These are phyloP conservation scores for Ceratobasidium sp. DNA, from an alignment of 1,284 basidiomycete species.

Conservation along the genomic window DNA sequence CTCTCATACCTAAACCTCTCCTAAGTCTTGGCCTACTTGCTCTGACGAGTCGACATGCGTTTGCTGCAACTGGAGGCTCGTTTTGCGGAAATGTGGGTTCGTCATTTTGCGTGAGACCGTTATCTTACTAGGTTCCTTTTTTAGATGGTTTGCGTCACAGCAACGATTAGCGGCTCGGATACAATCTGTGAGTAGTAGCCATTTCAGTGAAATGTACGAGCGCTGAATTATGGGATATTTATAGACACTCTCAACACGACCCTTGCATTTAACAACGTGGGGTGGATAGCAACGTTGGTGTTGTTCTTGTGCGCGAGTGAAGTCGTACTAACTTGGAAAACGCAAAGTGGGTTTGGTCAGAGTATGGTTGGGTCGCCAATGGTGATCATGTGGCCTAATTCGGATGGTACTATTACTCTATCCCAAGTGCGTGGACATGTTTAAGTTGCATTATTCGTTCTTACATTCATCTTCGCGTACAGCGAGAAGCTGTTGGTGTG, in stretches of 20 bases:
- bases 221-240: not conserved
- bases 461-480: not conserved
- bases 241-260: conserved; percentile 45
- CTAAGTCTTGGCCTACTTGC: not conserved
- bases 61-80: conserved; percentile 28
- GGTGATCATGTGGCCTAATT: conserved; percentile 60
- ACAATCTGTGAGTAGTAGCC: conserved; percentile 16
- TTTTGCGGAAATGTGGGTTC: conserved; percentile 27
- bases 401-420: conserved; percentile 57
- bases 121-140: conserved; percentile 4
- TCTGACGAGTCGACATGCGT: conserved; percentile 2
- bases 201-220: not conserved
- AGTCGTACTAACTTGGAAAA: not conserved
- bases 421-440: conserved; percentile 52
- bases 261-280: conserved; percentile 24
- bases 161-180: conserved; percentile 20
- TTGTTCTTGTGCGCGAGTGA: not conserved
- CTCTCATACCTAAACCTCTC: not conserved
- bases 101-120: not conserved
- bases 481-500: conserved; percentile 30
- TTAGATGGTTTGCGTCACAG: conserved; percentile 22
- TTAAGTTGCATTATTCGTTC: not conserved
- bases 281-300: conserved; percentile 48
- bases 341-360: conserved; percentile 54
- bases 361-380: conserved; percentile 56